Conservation (phyloP, 2,329 filamentous ascomycete genomes). For the Samsoniella hepiali region DNA sequence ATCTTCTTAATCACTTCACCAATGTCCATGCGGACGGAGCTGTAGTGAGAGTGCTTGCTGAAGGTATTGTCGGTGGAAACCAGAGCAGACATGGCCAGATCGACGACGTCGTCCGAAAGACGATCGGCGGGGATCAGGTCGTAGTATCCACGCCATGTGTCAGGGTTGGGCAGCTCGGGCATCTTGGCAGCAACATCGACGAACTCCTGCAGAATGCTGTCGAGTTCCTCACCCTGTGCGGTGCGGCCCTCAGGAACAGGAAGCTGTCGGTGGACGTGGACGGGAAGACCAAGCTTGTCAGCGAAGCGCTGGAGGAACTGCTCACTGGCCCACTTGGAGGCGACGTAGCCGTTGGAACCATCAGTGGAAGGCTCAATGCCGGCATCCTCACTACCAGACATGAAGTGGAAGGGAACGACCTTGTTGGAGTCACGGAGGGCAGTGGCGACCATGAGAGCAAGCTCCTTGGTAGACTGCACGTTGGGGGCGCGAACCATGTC, state of each 20-base stretch:
- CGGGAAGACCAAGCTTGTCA: conserved; percentile 10
- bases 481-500: conserved; percentile 33
- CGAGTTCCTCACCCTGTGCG: conserved; percentile 18
- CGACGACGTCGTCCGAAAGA: conserved; percentile 18
- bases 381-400: conserved; percentile 32
- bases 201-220: conserved; percentile 19
- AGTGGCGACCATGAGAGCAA: conserved; percentile 31
- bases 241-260: conserved; percentile 18
- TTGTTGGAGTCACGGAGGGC: conserved; percentile 21
- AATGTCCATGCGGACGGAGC: conserved; percentile 21
- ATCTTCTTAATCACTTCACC: conserved; percentile 18
- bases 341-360: conserved; percentile 31
- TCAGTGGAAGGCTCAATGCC: conserved; percentile 19
- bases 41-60: conserved; percentile 19
- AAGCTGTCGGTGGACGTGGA: conserved; percentile 22
- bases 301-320: conserved; percentile 27
- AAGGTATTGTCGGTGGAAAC: conserved; percentile 9
- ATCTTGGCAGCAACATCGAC: conserved; percentile 19
- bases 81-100: conserved; percentile 17
- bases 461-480: conserved; percentile 33
- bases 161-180: conserved; percentile 18
- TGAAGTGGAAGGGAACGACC: conserved; percentile 35
- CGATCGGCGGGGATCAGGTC: conserved; percentile 19
- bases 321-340: conserved; percentile 36
- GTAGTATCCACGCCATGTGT: conserved; percentile 19